Conservation (phyloP, 1,139 yeast genomes). For the Geotrichum histeridarum region DNA sequence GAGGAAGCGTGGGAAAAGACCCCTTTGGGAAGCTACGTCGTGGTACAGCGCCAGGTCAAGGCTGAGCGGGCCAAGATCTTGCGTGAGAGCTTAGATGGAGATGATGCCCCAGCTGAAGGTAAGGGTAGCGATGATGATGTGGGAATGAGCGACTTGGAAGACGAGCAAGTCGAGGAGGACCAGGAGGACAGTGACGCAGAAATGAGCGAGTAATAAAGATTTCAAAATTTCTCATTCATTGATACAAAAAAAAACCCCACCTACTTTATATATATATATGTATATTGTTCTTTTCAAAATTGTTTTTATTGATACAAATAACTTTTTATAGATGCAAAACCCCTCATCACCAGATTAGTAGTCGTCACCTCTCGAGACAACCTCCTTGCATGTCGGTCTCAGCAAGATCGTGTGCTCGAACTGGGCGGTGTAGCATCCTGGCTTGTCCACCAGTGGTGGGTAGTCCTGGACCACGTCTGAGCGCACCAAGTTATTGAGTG, state of each 20-base stretch:
- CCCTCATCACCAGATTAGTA: constrained; percentile 41
- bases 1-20: constrained; percentile 74
- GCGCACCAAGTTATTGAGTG: constrained; percentile 80
- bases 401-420: constrained; percentile 88
- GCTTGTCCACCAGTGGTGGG: constrained; percentile 83
- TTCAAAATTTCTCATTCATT: background rate
- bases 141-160: constrained; percentile 16
- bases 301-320: background rate
- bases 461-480: constrained; percentile 86
- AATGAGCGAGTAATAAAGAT: constrained; percentile 6
- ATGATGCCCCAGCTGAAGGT: constrained; percentile 3
- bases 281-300: too few species aligned
- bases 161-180: background rate
- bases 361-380: constrained; percentile 92
- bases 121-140: constrained; percentile 11
- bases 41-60: constrained; percentile 73
- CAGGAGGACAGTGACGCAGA: background rate
- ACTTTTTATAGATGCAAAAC: background rate
- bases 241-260: background rate
- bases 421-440: constrained; percentile 92
- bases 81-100: constrained; percentile 18
- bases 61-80: constrained; percentile 43
- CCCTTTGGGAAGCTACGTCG: constrained; percentile 82
- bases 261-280: background rate
- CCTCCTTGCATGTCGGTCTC: constrained; percentile 90